These are phyloP conservation scores for Fusarium illudens DNA, from an alignment of 2,329 filamentous ascomycete species.

Conservation along the genomic window DNA sequence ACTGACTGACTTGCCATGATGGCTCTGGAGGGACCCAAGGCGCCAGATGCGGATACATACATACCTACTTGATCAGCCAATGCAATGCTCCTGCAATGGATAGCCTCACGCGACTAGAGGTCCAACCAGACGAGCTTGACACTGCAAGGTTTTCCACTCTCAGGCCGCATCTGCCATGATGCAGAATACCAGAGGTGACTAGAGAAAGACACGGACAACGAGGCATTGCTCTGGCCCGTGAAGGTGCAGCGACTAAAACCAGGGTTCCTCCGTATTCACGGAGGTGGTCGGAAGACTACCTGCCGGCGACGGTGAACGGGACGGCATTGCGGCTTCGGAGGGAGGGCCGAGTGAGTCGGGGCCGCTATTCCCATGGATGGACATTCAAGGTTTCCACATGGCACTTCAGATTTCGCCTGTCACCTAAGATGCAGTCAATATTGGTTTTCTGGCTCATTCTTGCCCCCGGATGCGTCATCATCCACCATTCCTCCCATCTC, in stretches of 20 bases:
- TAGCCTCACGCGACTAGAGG: conserved; percentile 1
- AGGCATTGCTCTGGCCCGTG: neutral
- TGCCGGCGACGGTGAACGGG: neutral
- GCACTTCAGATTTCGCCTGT: neutral
- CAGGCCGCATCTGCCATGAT: neutral
- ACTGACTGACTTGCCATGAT: neutral
- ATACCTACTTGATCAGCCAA: neutral
- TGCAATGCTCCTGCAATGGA: conserved; percentile 6
- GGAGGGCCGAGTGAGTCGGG: conserved; percentile 9
- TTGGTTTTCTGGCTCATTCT: neutral
- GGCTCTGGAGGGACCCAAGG: neutral
- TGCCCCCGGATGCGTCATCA: neutral
- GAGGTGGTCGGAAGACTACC: conserved; percentile 19
- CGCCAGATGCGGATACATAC: neutral
- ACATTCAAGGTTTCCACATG: neutral
- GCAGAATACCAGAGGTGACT: neutral
- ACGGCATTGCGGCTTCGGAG: conserved; percentile 11
- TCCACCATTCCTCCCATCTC: neutral
- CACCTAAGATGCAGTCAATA: neutral
- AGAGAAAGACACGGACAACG: neutral
- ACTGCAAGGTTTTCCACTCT: neutral
- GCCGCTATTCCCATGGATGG: neutral
- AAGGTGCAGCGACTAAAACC: neutral
- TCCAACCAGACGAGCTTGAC: neutral
- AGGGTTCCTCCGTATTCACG: neutral